Evolutionary conservation across 2,329 filamentous ascomycete genomes (phyloP).

Genomic region (Alternaria sp.): DNA sequence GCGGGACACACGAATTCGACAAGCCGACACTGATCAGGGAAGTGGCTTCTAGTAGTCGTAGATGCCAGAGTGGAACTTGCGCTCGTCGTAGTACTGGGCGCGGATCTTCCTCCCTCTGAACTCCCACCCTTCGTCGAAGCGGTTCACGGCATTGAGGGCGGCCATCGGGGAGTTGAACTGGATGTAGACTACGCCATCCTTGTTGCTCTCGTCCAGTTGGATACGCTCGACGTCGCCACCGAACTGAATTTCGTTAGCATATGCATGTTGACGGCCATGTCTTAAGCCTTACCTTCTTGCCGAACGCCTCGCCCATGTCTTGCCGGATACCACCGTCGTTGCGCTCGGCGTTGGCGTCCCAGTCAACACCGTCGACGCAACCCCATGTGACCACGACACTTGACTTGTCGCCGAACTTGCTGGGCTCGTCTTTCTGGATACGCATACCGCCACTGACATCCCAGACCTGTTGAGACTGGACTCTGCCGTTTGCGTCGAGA

Average conservation of each 20-base stretch:
- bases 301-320: conserved; percentile 94
- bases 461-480: conserved; percentile 57
- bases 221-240: conserved; percentile 77
- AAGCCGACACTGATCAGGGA: not conserved
- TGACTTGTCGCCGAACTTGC: conserved; percentile 65
- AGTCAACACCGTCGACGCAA: conserved; percentile 86
- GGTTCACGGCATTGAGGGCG: conserved; percentile 86
- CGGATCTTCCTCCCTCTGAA: conserved; percentile 87
- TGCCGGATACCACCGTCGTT: conserved; percentile 73
- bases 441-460: conserved; percentile 78
- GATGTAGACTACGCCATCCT: conserved; percentile 77
- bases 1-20: not conserved
- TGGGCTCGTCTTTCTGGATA: conserved; percentile 43
- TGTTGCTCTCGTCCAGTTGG: conserved; percentile 68
- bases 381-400: conserved; percentile 81
- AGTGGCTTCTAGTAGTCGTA: conserved; percentile 33
- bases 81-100: conserved; percentile 81
- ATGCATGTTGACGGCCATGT: not conserved
- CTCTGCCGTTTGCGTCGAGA: conserved; percentile 58
- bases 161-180: conserved; percentile 88
- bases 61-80: conserved; percentile 72
- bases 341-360: conserved; percentile 75
- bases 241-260: conserved; percentile 61
- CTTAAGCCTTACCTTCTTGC: conserved; percentile 66
- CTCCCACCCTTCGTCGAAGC: conserved; percentile 86